Conservation (phyloP, 371 early-diverging fungal species). For the Mucor saturninus region DNA sequence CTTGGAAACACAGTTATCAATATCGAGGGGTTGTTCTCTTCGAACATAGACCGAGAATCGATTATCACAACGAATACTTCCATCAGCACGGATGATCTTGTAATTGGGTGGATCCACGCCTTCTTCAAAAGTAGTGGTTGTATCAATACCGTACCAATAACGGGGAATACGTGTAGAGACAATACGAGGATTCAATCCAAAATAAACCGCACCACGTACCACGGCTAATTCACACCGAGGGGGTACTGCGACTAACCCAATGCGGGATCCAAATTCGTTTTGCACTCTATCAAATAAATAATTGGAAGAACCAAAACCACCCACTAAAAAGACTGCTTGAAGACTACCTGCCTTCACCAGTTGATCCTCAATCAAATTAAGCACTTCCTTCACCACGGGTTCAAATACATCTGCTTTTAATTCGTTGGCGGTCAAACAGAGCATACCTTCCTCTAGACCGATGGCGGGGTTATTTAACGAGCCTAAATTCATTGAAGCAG, state of each 20-base stretch:
- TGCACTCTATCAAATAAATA: conserved; percentile 60
- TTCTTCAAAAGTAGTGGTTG: conserved; percentile 60
- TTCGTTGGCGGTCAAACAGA: conserved; percentile 59
- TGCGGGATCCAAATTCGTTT: conserved; percentile 41
- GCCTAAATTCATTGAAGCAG: conserved; percentile 29
- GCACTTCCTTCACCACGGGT: conserved; percentile 52
- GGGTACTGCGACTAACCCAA: conserved; percentile 54
- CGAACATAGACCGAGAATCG: conserved; percentile 54
- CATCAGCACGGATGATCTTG: conserved; percentile 54
- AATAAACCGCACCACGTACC: conserved; percentile 60
- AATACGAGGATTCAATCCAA: conserved; percentile 59
- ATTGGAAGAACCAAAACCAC: conserved; percentile 67
- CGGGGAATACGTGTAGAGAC: conserved; percentile 64
- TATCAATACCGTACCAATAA: conserved; percentile 68
- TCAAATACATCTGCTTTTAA: conserved; percentile 59
- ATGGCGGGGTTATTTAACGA: conserved; percentile 34
- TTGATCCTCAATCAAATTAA: conserved; percentile 54
- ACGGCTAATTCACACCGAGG: conserved; percentile 60
- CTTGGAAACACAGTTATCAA: conserved; percentile 38
- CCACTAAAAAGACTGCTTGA: conserved; percentile 63
- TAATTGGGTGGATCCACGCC: conserved; percentile 56
- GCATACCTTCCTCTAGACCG: conserved; percentile 61
- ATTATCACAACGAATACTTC: conserved; percentile 55
- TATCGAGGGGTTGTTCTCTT: conserved; percentile 44
- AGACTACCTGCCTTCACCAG: conserved; percentile 46